These are phyloP conservation scores for Annulohypoxylon bovei DNA, from an alignment of 495 filamentous ascomycete genomes.

Conservation along the genomic window DNA sequence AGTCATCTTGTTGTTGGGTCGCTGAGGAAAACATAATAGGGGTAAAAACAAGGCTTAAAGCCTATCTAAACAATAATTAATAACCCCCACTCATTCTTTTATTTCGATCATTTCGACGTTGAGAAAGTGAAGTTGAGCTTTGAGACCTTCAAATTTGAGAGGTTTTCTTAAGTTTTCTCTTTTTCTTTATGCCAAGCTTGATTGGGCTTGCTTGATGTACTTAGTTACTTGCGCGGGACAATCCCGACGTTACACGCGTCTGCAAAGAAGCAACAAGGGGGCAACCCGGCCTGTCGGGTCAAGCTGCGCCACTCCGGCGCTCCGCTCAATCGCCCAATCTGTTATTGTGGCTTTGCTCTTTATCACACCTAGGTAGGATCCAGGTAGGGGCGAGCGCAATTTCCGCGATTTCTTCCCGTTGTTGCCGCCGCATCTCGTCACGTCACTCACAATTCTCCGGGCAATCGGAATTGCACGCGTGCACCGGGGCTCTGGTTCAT, in stretches of 20 bases:
- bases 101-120: background rate
- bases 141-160: background rate
- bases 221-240: conserved; percentile 1
- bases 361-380: conserved; percentile 1
- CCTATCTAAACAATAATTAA: background rate
- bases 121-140: background rate
- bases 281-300: conserved; percentile 4
- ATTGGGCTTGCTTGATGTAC: background rate
- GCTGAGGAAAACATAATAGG: background rate
- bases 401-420: conserved; percentile 5
- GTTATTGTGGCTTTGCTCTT: background rate
- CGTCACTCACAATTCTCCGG: conserved; percentile 13
- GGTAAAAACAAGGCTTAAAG: background rate
- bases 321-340: background rate
- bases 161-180: conserved; percentile 3
- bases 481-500: conserved; percentile 9
- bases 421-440: background rate
- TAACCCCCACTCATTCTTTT: background rate
- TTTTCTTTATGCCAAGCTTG: background rate
- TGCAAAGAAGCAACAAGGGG: conserved; percentile 7
- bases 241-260: background rate
- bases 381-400: conserved; percentile 3
- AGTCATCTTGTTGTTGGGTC: background rate
- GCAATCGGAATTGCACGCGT: conserved; percentile 6
- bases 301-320: background rate